A percentile compares a stretch with the other conserved stretches of the same genome.
phyloP scores from a whole-genome alignment of 768 basidiomycete genomes.

The Daedaleopsis sinensis region DNA sequence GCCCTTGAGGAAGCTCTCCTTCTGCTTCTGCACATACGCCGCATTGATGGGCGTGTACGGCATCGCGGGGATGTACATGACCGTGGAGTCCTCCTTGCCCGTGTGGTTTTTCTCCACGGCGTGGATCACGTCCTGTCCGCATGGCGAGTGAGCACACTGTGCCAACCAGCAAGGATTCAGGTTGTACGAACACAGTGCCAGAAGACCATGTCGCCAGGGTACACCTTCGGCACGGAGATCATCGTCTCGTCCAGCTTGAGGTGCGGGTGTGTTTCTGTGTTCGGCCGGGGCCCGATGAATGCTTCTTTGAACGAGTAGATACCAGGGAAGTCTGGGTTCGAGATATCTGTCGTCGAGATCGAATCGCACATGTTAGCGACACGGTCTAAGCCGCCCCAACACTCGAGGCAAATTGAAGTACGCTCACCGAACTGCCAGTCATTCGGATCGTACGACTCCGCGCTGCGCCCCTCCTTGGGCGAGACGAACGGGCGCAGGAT shows the following conservation, averaged over 20 bases:
- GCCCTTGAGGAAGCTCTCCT: slow-evolving; percentile 59
- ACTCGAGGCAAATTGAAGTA: too few relatives aligned
- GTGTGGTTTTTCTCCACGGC: slow-evolving; percentile 54
- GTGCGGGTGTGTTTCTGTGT: slow-evolving; percentile 65
- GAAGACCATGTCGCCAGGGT: slow-evolving; percentile 78
- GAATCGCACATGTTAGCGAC: background rate
- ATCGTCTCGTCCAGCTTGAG: slow-evolving; percentile 64
- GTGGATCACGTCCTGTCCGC: slow-evolving; percentile 45
- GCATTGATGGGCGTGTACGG: slow-evolving; percentile 65
- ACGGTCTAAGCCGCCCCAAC: too few relatives aligned
- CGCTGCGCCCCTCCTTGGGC: slow-evolving; percentile 39
- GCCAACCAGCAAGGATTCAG: background rate
- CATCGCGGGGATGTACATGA: slow-evolving; percentile 81
- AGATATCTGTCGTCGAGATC: slow-evolving; percentile 25
- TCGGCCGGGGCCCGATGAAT: slow-evolving; percentile 49
- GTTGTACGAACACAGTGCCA: slow-evolving; percentile 61
- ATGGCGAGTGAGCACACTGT: background rate
- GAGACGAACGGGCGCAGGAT: slow-evolving; percentile 80
- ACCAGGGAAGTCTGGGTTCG: slow-evolving; percentile 36
- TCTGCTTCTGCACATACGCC: slow-evolving; percentile 64
- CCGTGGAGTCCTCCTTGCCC: slow-evolving; percentile 58
- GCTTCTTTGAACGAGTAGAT: slow-evolving; percentile 32
- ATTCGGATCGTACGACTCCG: slow-evolving; percentile 30
- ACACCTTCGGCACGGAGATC: slow-evolving; percentile 70
- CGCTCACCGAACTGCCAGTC: slow-evolving; percentile 30